phyloP scores from a whole-genome alignment of 202 grass and related monocot genomes.

The Sporobolus alterniflorus region DNA sequence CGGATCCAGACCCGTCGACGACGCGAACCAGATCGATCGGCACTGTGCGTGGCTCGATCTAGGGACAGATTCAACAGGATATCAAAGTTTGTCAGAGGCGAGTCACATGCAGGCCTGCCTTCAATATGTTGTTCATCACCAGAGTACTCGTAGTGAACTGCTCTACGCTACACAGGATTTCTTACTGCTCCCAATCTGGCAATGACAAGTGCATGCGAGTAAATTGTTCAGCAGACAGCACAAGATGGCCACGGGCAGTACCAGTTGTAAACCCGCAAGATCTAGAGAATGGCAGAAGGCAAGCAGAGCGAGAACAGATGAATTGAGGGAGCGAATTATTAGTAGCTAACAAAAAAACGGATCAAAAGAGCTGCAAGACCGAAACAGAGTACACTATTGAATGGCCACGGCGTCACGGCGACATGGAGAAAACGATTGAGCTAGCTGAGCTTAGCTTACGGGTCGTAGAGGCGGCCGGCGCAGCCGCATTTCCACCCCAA shows the following conservation, averaged over 20 bases:
- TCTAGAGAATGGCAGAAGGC: background rate
- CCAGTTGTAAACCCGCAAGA: background rate
- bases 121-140: slow-evolving; percentile 24
- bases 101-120: slow-evolving; percentile 44
- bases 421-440: background rate
- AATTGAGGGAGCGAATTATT: background rate
- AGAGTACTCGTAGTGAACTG: background rate
- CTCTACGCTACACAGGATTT: slow-evolving; percentile 20
- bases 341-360: slow-evolving; percentile 22
- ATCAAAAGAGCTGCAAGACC: background rate
- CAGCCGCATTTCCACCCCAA: slow-evolving; percentile 97
- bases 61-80: slow-evolving; percentile 36
- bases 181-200: slow-evolving; percentile 26
- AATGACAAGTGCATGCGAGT: slow-evolving; percentile 6
- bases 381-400: background rate
- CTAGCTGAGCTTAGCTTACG: slow-evolving; percentile 28
- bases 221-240: background rate
- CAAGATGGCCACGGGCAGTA: background rate
- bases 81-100: slow-evolving; percentile 40
- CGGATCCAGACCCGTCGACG: slow-evolving; percentile 2
- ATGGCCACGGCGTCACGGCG: background rate
- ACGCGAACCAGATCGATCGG: slow-evolving; percentile 12
- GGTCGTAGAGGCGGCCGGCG: slow-evolving; percentile 70
- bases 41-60: slow-evolving; percentile 26
- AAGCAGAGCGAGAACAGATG: background rate